These are phyloP conservation scores for Pythium insidiosum DNA, from an alignment of 352 stramenopile genomes.

Conservation along the genomic window DNA sequence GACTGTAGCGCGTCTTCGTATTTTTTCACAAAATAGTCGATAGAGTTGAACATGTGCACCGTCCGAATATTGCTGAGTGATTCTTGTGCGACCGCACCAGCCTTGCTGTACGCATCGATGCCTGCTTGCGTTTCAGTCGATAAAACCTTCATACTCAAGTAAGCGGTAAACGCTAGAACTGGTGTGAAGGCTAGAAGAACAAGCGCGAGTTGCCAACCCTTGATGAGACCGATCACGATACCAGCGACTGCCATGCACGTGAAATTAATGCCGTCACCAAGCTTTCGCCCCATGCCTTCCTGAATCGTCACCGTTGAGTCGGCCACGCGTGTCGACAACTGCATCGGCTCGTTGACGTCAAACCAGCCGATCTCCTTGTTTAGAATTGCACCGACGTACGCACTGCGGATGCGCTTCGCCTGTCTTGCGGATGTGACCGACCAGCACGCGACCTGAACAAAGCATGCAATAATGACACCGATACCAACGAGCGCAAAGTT, in stretches of 20 bases:
- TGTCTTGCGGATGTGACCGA: too few species aligned
- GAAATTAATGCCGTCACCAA: conserved; percentile 24
- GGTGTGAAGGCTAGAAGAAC: conserved; percentile 31
- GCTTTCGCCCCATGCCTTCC: conserved; percentile 21
- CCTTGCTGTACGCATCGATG: conserved; percentile 54
- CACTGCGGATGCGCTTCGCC: too few species aligned
- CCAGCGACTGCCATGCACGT: conserved; percentile 21
- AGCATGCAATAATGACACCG: too few species aligned
- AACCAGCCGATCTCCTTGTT: too few species aligned
- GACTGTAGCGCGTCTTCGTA: conserved; percentile 39
- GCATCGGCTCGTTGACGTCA: too few species aligned
- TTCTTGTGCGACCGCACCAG: conserved; percentile 63
- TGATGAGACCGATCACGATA: conserved; percentile 29
- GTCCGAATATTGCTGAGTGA: conserved; percentile 63
- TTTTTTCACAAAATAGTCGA: conserved; percentile 44
- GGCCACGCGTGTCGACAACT: conserved; percentile 32
- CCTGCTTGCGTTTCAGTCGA: conserved; percentile 31
- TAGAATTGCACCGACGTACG: too few species aligned
- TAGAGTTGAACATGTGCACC: conserved; percentile 73
- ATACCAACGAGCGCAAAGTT: too few species aligned
- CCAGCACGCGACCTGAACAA: too few species aligned
- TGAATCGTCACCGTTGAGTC: conserved; percentile 33
- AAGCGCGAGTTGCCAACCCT: conserved; percentile 38
- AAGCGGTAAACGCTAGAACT: conserved; percentile 15
- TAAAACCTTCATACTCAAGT: conserved; percentile 52